Evolutionary conservation across 805 yeast genomes (phyloP), one percentile per base, ranked within the genome.

Genomic region (Priceomyces medius): DNA sequence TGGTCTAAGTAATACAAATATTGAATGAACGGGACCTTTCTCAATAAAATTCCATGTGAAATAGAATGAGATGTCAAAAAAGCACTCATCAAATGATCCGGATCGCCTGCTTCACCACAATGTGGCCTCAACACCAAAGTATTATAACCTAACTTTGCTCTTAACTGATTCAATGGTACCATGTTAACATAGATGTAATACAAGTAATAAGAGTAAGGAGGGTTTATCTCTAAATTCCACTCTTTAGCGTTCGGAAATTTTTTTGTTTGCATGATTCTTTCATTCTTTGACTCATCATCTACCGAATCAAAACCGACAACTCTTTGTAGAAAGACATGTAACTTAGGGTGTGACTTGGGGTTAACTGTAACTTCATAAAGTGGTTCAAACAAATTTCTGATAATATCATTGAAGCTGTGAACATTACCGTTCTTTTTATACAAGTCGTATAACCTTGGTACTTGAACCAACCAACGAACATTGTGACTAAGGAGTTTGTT

Each of bases 41-140:
- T 81, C 58, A 93, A 72, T 46, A 91, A 64, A 41, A 93, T 95
- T 43, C 99, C 99, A 61, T 93, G 99, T 9, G 95, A 87, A 45
- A 93, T 93, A 38, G 95, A 88, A 56, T 91, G 95, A 1, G 97
- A 82, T 1, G 93, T 80, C 55, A 93, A 66, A 55, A 85, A 93
- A 1, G 99, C 90, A 38, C 90, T 77, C 34, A 90, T 87, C 57
- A 95, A 73, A 69, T 93, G 99, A 57, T 93, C 98, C 1, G 98
- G 97, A 58, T 93, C 99, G 45, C 99, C 99, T n/a, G 99, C 99
- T 65, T 93, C 99, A 48, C 99, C 99, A 53, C 96, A 88, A 63
- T 93, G 99, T 3, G 99, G 99, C 55, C 99, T 79, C 54, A 93
- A 70, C n/a, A 88, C 95, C 64, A 93, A 83, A 0, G 97, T 90